Evolutionary conservation across 192 early-diverging fungal species (phyloP), one percentile per base, ranked within the genome.

Genomic region (Coemansia sp.): DNA sequence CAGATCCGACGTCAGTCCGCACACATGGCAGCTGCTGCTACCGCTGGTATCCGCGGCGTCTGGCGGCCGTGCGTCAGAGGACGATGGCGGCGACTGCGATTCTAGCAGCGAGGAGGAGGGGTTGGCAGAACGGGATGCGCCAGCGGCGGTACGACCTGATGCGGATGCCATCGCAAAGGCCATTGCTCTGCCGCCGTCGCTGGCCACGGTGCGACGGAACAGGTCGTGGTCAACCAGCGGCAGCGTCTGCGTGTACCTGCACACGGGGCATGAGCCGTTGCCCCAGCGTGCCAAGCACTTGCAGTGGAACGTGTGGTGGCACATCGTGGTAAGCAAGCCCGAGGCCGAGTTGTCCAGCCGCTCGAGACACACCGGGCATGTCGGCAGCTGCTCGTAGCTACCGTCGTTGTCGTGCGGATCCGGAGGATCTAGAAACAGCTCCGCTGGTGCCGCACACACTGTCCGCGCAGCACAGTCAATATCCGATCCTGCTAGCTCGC

Each of bases 301-400:
- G 72, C 94, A 96, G 70, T 98, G 95, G 73, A 98, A 98, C 10
- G 94, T 92, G 68, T 99, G 97, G 48, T 95, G 95, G 68, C 97
- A 99, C 22, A 95, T 64, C 55, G 96, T 96, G 4, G 95, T 96
- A 43, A 97, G 68, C 25, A 99, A 76, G 6, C 94, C 96, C 17
- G 95, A 96, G 14, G 91, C 88, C 7, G 88, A 85, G 5, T 91
- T 83, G 79, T 99, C 97, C 90, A 99, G 92, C 17, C 95, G 82
- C 62, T 99, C 97, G 46, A 99, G 82, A 75, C 97, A 99, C 7
- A 99, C 95, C 4, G 97, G 96, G 70, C 97, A 99, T 0, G 92
- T 95, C 2, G 96, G 95, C 16, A 97, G 75, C 74, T 97, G 94
- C 38, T 50, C 64, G 19, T 32, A 32, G 32, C 32, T 32, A 32